Conservation (phyloP, 805 yeast genomes). For the Vanderwaltozyma tropicalis region DNA sequence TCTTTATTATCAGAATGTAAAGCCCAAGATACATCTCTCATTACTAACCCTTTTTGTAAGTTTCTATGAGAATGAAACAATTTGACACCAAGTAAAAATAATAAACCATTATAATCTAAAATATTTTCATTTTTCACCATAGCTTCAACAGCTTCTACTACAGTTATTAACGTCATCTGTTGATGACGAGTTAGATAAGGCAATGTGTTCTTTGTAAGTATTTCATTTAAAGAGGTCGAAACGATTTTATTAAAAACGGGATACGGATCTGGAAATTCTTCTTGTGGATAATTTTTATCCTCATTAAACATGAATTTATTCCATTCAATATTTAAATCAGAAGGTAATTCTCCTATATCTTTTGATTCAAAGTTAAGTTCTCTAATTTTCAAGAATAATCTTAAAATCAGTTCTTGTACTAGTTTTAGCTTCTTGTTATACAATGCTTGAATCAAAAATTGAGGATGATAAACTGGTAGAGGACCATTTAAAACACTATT, state of each 20-base stretch:
- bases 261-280: slow-evolving; percentile 31
- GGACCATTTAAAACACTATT: slow-evolving; percentile 80
- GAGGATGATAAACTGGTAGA: slow-evolving; percentile 84
- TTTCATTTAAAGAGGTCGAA: slow-evolving; percentile 43
- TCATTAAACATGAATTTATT: slow-evolving; percentile 18
- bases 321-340: slow-evolving; percentile 24
- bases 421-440: slow-evolving; percentile 47
- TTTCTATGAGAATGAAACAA: slow-evolving; percentile 47
- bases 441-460: slow-evolving; percentile 64
- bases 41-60: slow-evolving; percentile 44
- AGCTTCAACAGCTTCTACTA: slow-evolving; percentile 52
- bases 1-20: slow-evolving; percentile 73
- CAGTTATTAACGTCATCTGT: slow-evolving; percentile 68
- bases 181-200: slow-evolving; percentile 87
- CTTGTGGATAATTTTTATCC: slow-evolving; percentile 18
- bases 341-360: slow-evolving; percentile 25
- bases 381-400: slow-evolving; percentile 44
- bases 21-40: slow-evolving; percentile 85
- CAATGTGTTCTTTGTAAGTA: slow-evolving; percentile 51
- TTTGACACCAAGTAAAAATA: slow-evolving; percentile 62
- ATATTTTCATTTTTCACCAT: slow-evolving; percentile 34
- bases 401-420: slow-evolving; percentile 47
- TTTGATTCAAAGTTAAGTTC: slow-evolving; percentile 37
- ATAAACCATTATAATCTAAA: slow-evolving; percentile 45
- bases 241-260: slow-evolving; percentile 34